Base-by-base conservation (phyloP, 805 yeast species). In the Saturnispora silvae region DNA sequence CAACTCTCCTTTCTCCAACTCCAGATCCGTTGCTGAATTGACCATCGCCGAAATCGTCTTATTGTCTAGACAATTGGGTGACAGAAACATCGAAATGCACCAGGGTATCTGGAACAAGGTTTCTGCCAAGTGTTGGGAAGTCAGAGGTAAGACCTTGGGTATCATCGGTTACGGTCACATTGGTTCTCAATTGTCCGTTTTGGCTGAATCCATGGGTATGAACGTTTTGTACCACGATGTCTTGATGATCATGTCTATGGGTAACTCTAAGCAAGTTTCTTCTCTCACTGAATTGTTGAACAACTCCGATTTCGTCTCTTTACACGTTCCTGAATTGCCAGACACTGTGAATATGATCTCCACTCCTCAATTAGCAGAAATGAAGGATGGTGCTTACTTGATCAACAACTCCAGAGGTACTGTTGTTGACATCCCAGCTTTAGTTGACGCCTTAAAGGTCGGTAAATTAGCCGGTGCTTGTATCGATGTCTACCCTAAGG, bases 121-220 rank as follows among this genome's bases (percentile, higher is more conserved):
- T 51, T 70, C 82, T 53, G 71, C 84, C 48, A 86, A 75, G 62
- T 92, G 98, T 67, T 92, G 97, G 97, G 98, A 92, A 67, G 87
- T 92, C 50, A 82, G 98, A 67, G 98, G 98, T 49, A 92, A 92
- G 64, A 89, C 98, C 34, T 70, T 92, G 52, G 98, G 98, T 44
- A 92, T 92, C 54, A 71, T 92, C 28, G 98, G 98, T 50, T 92
- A 92, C 56, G 98, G 98, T 52, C 98, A 92, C 63, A 92, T 92
- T 65, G 98, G 98, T 52, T 67, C 97, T 34, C 98, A 92, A 67
- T 77, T 92, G 58, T 82, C 95, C 7, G 98, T 92, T 9, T 67
- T 92, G 51, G 97, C 98, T 35, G 98, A 92, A 70, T 75, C 96
- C 31, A 77, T 92, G 77, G 98, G 98, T 65, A 80, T 92, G 95